Evolutionary conservation across 2,329 filamentous ascomycete genomes (phyloP), one percentile per base, ranked within the genome.

Genomic region (Daldinia eschscholtzii): DNA sequence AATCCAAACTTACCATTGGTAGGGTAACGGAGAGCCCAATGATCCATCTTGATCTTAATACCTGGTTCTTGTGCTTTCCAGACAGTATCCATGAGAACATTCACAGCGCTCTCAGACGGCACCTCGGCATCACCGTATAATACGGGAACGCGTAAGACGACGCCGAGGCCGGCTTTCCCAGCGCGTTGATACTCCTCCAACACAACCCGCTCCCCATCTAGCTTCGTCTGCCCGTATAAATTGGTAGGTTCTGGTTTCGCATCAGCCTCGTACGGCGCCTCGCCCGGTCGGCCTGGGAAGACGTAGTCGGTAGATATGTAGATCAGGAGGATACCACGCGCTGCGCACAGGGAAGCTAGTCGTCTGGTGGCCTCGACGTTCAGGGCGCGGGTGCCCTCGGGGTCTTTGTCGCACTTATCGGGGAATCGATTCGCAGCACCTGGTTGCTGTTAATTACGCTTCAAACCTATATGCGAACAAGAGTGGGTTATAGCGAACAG

Each of bases 371-470:
- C 91, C 2, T 88, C 85, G 12, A 95, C 88, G 76, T 97, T 97
- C 74, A 97, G 84, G 18, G 86, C 86, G 67, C 87, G 87, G 2
- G 93, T 93, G 61, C 89, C 92, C 66, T 90, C 87, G 2, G 93
- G 94, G 78, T 97, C 89, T 71, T 88, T 87, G 74, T 94, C 91
- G 76, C 94, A 95, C 77, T 92, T 91, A 80, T 97, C 94, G 1
- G 94, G 94, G 76, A 91, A 97, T 69, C 93, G 89, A 80, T 97
- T 94, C 52, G 94, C 94, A 44, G 94, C 94, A 77, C 92, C 92
- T 94, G 48, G 46, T 42, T n/a, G 26, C 15, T 20, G 42, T 70
- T 57, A 70, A 64, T 26, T 57, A 15, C 13, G 26, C 15, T n/a
- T n/a, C 15, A 23, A 30, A 9, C 50, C 41, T 23, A 62, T 12